phyloP scores from a whole-genome alignment of 805 yeast genomes.

The Maudiozyma bulderi region DNA sequence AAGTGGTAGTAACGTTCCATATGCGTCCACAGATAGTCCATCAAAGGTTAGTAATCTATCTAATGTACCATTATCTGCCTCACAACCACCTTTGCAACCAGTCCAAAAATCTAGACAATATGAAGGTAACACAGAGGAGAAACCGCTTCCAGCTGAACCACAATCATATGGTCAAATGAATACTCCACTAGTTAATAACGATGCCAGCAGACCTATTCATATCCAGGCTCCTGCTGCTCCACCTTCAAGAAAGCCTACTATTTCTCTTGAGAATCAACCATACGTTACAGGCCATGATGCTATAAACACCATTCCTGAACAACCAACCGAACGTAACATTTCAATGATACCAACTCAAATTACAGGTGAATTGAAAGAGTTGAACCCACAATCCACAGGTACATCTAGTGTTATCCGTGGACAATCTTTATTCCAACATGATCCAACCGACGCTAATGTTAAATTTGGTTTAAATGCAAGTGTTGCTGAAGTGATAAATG shows the following conservation, averaged over 20 bases:
- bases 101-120: conserved; percentile 19
- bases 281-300: background rate
- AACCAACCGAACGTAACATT: conserved; percentile 3
- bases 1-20: background rate
- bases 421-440: conserved; percentile 37
- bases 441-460: conserved; percentile 29
- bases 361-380: conserved; percentile 24
- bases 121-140: conserved; percentile 14
- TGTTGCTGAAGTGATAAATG: conserved; percentile 77
- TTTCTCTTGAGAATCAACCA: conserved; percentile 1
- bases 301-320: background rate
- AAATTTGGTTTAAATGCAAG: conserved; percentile 69
- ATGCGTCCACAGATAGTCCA: background rate
- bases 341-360: conserved; percentile 19
- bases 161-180: conserved; percentile 4
- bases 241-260: conserved; percentile 39
- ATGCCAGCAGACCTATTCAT: conserved; percentile 14
- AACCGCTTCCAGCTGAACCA: conserved; percentile 17
- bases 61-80: conserved; percentile 4
- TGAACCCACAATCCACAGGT: conserved; percentile 39
- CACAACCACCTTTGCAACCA: conserved; percentile 32
- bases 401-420: conserved; percentile 28
- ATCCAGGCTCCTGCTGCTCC: conserved; percentile 47
- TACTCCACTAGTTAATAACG: background rate
- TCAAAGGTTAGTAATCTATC: background rate